Conservation (phyloP, 2,329 filamentous ascomycete species). For the Dryadomyces sulphureus region DNA sequence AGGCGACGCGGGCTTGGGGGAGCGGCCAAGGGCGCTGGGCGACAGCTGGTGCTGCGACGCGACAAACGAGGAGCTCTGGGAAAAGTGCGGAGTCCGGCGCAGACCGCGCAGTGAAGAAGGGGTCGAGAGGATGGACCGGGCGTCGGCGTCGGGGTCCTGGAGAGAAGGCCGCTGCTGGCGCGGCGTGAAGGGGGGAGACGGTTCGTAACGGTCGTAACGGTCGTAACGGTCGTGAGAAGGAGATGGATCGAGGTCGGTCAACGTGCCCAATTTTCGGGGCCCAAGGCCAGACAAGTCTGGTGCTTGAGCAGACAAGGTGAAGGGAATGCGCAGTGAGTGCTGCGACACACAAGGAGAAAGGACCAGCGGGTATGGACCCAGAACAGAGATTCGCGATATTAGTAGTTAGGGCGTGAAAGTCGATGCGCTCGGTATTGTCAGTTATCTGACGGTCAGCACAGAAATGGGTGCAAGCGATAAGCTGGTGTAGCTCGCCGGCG, state of each 20-base stretch:
- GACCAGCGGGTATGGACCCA: not conserved
- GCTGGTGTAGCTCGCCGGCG: no score
- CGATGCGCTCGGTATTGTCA: no score
- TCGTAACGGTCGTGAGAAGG: slow-evolving; percentile 39
- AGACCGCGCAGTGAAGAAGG: slow-evolving; percentile 29
- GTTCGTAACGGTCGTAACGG: slow-evolving; percentile 35
- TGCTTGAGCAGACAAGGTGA: slow-evolving; percentile 8
- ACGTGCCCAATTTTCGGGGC: slow-evolving; percentile 6
- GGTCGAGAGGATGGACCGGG: slow-evolving; percentile 25
- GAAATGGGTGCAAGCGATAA: no score
- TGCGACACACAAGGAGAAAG: slow-evolving; percentile 2
- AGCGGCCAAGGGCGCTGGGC: not conserved
- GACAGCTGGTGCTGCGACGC: not conserved
- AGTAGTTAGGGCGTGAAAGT: not conserved
- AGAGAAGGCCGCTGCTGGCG: slow-evolving; percentile 23
- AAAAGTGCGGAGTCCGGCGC: slow-evolving; percentile 37
- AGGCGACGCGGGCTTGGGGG: slow-evolving; percentile 5
- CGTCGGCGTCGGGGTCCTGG: slow-evolving; percentile 13
- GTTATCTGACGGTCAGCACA: no score
- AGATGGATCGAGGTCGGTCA: slow-evolving; percentile 6
- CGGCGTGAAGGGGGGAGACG: slow-evolving; percentile 22
- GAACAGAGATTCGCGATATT: not conserved
- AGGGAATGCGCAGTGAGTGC: slow-evolving; percentile 6
- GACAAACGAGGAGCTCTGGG: slow-evolving; percentile 25
- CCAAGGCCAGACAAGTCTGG: slow-evolving; percentile 9